Percentiles rank a stretch among this genome's conserved stretches.
Evolutionary conservation across 495 filamentous ascomycete species (phyloP).

Genomic region (Ramalina peruviana): DNA sequence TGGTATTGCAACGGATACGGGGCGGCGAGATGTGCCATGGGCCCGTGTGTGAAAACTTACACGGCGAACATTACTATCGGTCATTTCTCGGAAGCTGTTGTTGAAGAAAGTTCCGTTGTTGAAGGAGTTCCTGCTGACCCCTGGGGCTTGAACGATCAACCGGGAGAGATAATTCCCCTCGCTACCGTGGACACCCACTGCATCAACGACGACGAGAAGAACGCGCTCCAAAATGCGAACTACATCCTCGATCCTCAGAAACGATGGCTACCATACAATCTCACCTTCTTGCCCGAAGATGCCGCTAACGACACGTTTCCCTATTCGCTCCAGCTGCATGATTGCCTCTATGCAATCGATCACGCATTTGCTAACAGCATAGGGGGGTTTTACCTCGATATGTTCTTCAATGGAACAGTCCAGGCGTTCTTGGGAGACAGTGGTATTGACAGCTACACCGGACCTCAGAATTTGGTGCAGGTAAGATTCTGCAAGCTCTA

Average conservation of each 20-base stretch:
- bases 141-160: too few species aligned
- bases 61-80: background rate
- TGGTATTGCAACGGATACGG: background rate
- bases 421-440: background rate
- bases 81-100: background rate
- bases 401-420: background rate
- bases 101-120: background rate
- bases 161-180: too few species aligned
- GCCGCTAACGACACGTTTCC: background rate
- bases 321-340: background rate
- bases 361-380: background rate
- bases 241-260: background rate
- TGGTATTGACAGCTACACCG: background rate
- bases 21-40: background rate
- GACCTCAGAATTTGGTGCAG: background rate
- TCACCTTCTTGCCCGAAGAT: background rate
- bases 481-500: too few species aligned
- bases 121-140: too few species aligned
- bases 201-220: background rate
- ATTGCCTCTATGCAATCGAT: background rate
- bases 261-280: background rate
- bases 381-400: background rate
- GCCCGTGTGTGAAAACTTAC: background rate
- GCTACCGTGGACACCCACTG: background rate
- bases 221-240: background rate